Evolutionary conservation across 1,284 basidiomycete genomes (phyloP).

Genomic region (Hortiboletus rubellus): DNA sequence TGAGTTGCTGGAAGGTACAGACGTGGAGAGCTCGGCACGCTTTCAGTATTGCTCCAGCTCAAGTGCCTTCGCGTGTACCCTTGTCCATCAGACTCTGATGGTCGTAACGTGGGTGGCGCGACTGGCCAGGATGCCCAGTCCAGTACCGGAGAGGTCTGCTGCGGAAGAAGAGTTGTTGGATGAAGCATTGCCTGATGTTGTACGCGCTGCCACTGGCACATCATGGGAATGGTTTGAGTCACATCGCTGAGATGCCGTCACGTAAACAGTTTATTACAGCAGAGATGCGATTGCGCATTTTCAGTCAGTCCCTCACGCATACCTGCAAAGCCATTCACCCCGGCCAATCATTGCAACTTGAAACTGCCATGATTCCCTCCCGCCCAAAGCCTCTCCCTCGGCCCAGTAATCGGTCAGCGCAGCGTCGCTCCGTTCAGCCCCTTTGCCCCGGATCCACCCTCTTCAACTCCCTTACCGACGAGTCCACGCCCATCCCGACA

Average conservation of each 20-base stretch:
- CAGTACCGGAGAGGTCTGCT: conserved; percentile 52
- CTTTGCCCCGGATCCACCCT: too few relatives aligned
- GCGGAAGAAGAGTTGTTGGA: conserved; percentile 49
- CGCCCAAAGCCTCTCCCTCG: too few relatives aligned
- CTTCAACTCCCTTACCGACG: too few relatives aligned
- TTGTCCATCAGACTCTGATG: conserved; percentile 39
- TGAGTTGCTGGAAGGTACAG: conserved; percentile 28
- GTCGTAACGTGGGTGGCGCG: conserved; percentile 48
- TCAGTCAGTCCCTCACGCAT: too few relatives aligned
- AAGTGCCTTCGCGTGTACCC: conserved; percentile 49
- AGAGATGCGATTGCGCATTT: neutral
- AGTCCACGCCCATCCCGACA: too few relatives aligned
- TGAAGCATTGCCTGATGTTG: conserved; percentile 11
- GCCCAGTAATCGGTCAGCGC: too few relatives aligned
- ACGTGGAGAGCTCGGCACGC: conserved; percentile 46
- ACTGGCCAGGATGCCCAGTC: conserved; percentile 45
- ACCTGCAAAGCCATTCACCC: too few relatives aligned
- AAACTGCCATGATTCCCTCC: too few relatives aligned
- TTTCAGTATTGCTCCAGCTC: conserved; percentile 55
- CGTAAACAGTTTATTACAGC: neutral
- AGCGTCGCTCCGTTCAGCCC: too few relatives aligned
- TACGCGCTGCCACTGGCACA: conserved; percentile 6
- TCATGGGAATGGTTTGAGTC: conserved; percentile 13
- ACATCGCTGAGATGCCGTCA: neutral
- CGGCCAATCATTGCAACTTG: too few relatives aligned